phyloP scores from a whole-genome alignment of 2,329 filamentous ascomycete genomes.

The Claviceps sp. region DNA sequence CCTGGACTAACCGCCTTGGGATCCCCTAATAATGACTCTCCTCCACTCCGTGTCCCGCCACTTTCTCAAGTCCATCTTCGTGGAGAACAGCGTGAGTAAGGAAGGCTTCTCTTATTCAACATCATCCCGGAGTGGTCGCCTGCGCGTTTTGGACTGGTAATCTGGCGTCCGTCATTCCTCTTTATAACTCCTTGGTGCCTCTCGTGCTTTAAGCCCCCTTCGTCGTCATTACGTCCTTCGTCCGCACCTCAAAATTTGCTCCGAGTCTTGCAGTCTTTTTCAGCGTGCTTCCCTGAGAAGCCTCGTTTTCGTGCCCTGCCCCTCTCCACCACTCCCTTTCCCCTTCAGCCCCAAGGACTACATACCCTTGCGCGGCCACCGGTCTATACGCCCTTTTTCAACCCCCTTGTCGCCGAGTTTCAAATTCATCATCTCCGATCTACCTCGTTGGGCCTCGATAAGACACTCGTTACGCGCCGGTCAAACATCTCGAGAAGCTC shows the following conservation, averaged over 20 bases:
- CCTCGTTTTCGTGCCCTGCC: neutral
- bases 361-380: neutral
- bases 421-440: neutral
- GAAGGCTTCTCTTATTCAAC: constrained; percentile 3
- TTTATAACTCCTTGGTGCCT: constrained; percentile 2
- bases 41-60: constrained; percentile 6
- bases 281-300: neutral
- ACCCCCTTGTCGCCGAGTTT: neutral
- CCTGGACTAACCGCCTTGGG: constrained; percentile 6
- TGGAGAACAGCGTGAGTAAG: constrained; percentile 4
- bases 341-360: neutral
- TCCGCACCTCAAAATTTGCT: constrained; percentile 3
- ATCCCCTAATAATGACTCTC: constrained; percentile 7
- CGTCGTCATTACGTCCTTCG: constrained; percentile 2
- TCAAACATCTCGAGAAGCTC: neutral
- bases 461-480: neutral
- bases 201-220: constrained; percentile 2
- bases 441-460: neutral
- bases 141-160: constrained; percentile 3
- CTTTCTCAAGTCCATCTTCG: constrained; percentile 6
- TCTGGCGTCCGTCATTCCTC: constrained; percentile 4
- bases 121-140: constrained; percentile 4
- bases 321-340: neutral
- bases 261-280: constrained; percentile 1
- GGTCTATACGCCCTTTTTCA: constrained; percentile 2